Conservation (phyloP, 768 basidiomycete genomes). For the Tulasnella sp. region DNA sequence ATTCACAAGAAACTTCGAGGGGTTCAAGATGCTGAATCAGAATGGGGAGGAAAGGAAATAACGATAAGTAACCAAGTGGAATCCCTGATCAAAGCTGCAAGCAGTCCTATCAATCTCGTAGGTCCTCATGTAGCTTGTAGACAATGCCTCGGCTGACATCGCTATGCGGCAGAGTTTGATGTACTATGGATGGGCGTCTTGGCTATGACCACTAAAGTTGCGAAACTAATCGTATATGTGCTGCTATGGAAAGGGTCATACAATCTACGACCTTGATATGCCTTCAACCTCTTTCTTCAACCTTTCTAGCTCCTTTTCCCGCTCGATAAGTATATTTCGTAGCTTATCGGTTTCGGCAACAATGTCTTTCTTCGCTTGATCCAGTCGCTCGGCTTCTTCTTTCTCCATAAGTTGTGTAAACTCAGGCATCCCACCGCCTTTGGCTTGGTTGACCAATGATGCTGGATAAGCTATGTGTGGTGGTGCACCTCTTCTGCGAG, state of each 20-base stretch:
- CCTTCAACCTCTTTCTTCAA: slow-evolving; percentile 51
- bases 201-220: slow-evolving; percentile 47
- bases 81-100: slow-evolving; percentile 85
- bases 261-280: not conserved
- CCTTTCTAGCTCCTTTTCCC: slow-evolving; percentile 74
- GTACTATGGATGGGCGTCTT: slow-evolving; percentile 88
- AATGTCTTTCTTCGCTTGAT: slow-evolving; percentile 66
- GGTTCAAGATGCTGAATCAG: slow-evolving; percentile 24
- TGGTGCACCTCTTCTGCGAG: slow-evolving; percentile 58
- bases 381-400: slow-evolving; percentile 76
- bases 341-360: slow-evolving; percentile 73
- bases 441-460: slow-evolving; percentile 56
- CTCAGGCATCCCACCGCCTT: slow-evolving; percentile 63
- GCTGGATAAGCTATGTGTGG: slow-evolving; percentile 61
- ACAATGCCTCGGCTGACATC: not conserved
- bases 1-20: slow-evolving; percentile 75
- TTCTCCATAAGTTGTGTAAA: slow-evolving; percentile 81
- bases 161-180: slow-evolving; percentile 59
- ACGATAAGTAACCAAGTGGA: slow-evolving; percentile 88
- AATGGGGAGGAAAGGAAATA: slow-evolving; percentile 49
- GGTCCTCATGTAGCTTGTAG: slow-evolving; percentile 31
- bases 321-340: slow-evolving; percentile 62
- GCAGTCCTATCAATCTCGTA: slow-evolving; percentile 64
- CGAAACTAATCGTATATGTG: not conserved
- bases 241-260: not conserved